Conservation (phyloP, 2,329 filamentous ascomycete genomes). For the Pseudocercospora fuligena region DNA sequence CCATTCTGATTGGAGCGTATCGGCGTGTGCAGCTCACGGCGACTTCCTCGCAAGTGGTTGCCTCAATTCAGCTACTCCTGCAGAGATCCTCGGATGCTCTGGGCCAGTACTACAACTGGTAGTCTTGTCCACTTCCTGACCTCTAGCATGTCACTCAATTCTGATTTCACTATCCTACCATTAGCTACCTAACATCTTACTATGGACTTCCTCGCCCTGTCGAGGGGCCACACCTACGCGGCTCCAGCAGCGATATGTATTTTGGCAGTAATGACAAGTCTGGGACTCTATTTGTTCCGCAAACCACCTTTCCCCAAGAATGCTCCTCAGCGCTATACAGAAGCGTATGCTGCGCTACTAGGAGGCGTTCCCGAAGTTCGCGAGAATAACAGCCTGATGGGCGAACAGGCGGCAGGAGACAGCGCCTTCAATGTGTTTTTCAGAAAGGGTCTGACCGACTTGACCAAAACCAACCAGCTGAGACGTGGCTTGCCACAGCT, state of each 20-base stretch:
- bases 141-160: too few relatives aligned
- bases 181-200: not conserved
- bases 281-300: constrained; percentile 30
- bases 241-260: constrained; percentile 20
- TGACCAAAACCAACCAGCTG: constrained; percentile 38
- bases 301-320: constrained; percentile 33
- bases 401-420: constrained; percentile 26
- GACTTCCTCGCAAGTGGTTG: too few relatives aligned
- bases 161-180: too few relatives aligned
- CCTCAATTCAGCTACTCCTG: too few relatives aligned
- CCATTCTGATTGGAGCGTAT: too few relatives aligned
- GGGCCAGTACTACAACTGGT: too few relatives aligned
- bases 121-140: too few relatives aligned
- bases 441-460: constrained; percentile 29
- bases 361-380: constrained; percentile 41
- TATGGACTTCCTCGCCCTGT: constrained; percentile 16
- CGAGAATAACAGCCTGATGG: constrained; percentile 20
- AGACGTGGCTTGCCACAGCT: constrained; percentile 47
- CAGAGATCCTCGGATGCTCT: too few relatives aligned
- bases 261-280: constrained; percentile 23
- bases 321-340: constrained; percentile 32
- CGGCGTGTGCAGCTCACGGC: too few relatives aligned
- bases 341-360: constrained; percentile 47
- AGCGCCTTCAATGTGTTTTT: constrained; percentile 34
- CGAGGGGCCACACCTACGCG: not conserved